Percentiles rank a stretch among this genome's conserved stretches.
Evolutionary conservation across 2,329 filamentous ascomycete species (phyloP).

Genomic region (Curvularia spicifera): DNA sequence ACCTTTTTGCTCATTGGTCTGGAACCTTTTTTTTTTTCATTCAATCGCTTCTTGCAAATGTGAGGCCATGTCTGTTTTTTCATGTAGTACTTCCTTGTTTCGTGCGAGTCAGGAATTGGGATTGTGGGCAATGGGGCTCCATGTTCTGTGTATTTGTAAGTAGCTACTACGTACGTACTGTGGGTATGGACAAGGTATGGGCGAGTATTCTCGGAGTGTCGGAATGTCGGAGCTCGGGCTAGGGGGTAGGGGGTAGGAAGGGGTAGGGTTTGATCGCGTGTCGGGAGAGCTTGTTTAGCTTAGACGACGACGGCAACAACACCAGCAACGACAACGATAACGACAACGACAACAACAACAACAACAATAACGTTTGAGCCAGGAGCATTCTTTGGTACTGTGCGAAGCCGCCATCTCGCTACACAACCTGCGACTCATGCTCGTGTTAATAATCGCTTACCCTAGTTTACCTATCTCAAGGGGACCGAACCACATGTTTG

Average conservation of each 20-base stretch:
- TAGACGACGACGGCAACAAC: not conserved
- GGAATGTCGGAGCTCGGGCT: slow-evolving; percentile 1
- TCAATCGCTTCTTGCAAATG: too few species aligned
- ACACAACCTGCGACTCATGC: not conserved
- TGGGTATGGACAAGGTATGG: not conserved
- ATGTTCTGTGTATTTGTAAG: too few species aligned
- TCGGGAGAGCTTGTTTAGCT: slow-evolving; percentile 9
- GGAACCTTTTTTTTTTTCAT: not conserved
- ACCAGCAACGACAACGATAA: not conserved
- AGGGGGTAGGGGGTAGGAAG: not conserved
- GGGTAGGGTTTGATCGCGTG: slow-evolving; percentile 3
- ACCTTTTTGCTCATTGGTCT: not conserved
- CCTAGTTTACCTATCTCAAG: not conserved
- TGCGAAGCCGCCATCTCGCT: not conserved
- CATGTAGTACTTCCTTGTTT: not conserved
- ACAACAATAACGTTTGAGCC: not conserved
- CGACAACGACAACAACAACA: not conserved
- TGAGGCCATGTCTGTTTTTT: not conserved
- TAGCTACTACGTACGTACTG: not conserved
- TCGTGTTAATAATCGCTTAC: not conserved
- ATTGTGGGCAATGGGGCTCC: not conserved
- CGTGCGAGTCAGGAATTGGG: not conserved
- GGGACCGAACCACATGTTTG: not conserved
- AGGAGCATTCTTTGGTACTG: not conserved
- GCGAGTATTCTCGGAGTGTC: slow-evolving; percentile 4